These are phyloP conservation scores for Thraustotheca clavata DNA, from an alignment of 352 stramenopile species.

Conservation along the genomic window DNA sequence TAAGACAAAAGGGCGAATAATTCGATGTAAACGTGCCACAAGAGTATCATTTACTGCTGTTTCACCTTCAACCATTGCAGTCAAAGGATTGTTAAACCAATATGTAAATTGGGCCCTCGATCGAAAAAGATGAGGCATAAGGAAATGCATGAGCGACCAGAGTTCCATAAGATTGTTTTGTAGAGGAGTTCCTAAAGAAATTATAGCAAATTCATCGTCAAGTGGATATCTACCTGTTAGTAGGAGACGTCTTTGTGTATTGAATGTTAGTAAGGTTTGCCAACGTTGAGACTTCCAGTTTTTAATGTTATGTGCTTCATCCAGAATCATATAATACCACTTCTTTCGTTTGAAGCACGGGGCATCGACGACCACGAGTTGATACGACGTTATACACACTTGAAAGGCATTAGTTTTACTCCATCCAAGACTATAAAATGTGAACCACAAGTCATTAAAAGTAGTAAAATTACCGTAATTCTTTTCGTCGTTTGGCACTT, in stretches of 20 bases:
- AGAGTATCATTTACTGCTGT: conserved; percentile 81
- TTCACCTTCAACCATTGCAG: conserved; percentile 67
- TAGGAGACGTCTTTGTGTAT: conserved; percentile 88
- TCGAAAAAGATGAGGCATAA: conserved; percentile 97
- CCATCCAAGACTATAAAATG: conserved; percentile 81
- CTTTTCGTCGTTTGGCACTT: conserved; percentile 91
- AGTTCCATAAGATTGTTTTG: conserved; percentile 98
- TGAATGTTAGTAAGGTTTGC: conserved; percentile 98
- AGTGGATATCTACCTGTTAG: conserved; percentile 65
- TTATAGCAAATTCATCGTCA: background rate
- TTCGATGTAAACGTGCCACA: conserved; percentile 91
- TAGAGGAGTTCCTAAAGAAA: conserved; percentile 80
- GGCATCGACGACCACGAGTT: conserved; percentile 96
- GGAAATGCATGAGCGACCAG: conserved; percentile 97
- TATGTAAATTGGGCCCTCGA: conserved; percentile 94
- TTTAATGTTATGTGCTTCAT: conserved; percentile 99
- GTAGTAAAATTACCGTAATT: conserved; percentile 30
- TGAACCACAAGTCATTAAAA: conserved; percentile 2
- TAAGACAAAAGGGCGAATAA: conserved; percentile 98
- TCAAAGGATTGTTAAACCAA: conserved; percentile 97
- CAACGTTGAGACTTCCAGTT: conserved; percentile 98
- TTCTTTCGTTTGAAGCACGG: conserved; percentile 97
- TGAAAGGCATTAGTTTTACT: conserved; percentile 95
- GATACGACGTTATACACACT: conserved; percentile 98
- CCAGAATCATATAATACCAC: conserved; percentile 99